Evolutionary conservation across 2,329 filamentous ascomycete species (phyloP).

Genomic region (Celoporthe dispersa): DNA sequence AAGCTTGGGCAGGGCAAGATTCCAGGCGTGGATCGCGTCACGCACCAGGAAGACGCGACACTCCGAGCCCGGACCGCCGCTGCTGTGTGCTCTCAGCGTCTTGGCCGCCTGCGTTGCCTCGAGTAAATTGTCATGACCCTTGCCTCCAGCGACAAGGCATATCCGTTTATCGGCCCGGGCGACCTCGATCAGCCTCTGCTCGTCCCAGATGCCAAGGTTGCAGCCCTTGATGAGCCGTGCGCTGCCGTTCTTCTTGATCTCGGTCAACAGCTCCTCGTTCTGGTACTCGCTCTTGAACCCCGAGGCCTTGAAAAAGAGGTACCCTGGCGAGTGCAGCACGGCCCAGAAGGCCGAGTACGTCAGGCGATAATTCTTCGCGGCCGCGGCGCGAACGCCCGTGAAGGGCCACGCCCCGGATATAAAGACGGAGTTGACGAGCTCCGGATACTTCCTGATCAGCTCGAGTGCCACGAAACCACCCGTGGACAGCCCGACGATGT

Average conservation of each 20-base stretch:
- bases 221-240: conserved; percentile 27
- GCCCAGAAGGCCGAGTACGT: conserved; percentile 25
- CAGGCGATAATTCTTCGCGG: conserved; percentile 3
- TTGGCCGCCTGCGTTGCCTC: conserved; percentile 23
- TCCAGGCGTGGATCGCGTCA: conserved; percentile 46
- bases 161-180: conserved; percentile 24
- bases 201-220: conserved; percentile 33
- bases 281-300: conserved; percentile 32
- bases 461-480: conserved; percentile 43
- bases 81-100: conserved; percentile 39
- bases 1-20: conserved; percentile 45
- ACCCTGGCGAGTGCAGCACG: conserved; percentile 22
- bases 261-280: conserved; percentile 38
- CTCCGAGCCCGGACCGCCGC: conserved; percentile 29
- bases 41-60: conserved; percentile 38
- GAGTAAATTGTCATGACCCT: conserved; percentile 39
- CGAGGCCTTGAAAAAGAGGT: conserved; percentile 33
- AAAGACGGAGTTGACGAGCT: conserved; percentile 42
- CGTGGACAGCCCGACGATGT: conserved; percentile 47
- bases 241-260: conserved; percentile 41
- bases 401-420: conserved; percentile 41
- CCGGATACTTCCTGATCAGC: conserved; percentile 41
- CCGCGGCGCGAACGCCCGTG: conserved; percentile 18
- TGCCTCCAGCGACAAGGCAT: conserved; percentile 39
- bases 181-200: conserved; percentile 34